These are phyloP conservation scores for Ephemerocybe angulata DNA, from an alignment of 768 basidiomycete species.

Conservation along the genomic window DNA sequence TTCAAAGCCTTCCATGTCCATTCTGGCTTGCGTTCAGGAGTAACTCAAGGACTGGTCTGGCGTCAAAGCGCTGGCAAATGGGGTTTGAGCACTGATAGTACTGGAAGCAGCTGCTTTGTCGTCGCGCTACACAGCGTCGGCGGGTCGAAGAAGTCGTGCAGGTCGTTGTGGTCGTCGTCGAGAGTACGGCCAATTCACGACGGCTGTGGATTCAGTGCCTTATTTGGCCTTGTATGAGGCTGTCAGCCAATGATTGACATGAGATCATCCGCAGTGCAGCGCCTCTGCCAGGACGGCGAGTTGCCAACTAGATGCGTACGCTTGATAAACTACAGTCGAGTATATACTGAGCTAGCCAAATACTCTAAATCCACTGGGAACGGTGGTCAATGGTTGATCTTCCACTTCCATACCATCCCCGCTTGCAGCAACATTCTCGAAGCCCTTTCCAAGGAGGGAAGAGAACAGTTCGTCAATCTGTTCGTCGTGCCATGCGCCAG, in stretches of 20 bases:
- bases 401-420: conserved; percentile 27
- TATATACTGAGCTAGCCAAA: conserved; percentile 43
- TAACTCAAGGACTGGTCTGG: not conserved
- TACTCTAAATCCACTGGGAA: conserved; percentile 49
- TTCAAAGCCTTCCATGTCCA: conserved; percentile 49
- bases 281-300: not conserved
- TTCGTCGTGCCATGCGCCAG: conserved; percentile 87
- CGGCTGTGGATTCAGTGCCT: too few relatives aligned
- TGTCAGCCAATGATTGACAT: not conserved
- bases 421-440: conserved; percentile 36
- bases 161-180: not conserved
- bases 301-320: not conserved
- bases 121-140: not conserved
- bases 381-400: conserved; percentile 23
- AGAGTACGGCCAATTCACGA: not conserved
- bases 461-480: conserved; percentile 94
- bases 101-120: too few relatives aligned
- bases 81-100: too few relatives aligned
- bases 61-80: too few relatives aligned
- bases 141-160: not conserved
- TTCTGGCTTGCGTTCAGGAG: conserved; percentile 1
- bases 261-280: conserved; percentile 25
- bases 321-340: not conserved
- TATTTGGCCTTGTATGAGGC: conserved; percentile 35
- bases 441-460: conserved; percentile 78